Evolutionary conservation across 140 eudicot genomes (phyloP), one percentile per base, ranked within the genome.

Genomic region (Oenanthe javanica): DNA sequence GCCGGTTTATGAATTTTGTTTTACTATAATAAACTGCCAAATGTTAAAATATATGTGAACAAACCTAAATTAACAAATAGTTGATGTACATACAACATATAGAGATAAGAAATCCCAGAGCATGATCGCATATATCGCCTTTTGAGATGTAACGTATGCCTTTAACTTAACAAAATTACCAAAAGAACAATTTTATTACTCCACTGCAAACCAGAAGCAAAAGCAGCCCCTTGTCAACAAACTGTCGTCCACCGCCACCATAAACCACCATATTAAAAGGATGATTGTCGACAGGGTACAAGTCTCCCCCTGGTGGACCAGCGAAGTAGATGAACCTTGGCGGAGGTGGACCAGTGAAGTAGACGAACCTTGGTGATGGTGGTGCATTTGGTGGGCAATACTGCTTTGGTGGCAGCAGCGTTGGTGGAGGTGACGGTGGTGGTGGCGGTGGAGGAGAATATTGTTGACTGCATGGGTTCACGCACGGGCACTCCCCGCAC

Each of bases 401-500:
- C 63, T 47, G 78, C n/a, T 14, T 48, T 47, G 78, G 59, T 31
- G 78, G 78, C 5, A 31, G 78, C 9, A 31, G 52, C 11, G 85
- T 48, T 49, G 81, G 81, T 2, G 80, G 80, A 12, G 80, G 80
- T n/a, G 67, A 31, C 0, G 69, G 69, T n/a, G 69, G 69, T 9
- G 67, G 67, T 7, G 67, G 67, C 21, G 80, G 78, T 4, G 82
- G 85, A 4, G 85, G 78, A 9, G 84, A 55, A 18, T 9, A 74
- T 73, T 43, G 81, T 49, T 67, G 81, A 50, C 51, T 47, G 78
- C 88, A 85, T 31, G 83, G 85, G 50, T 78, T 85, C 43, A 43
- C 81, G 38, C 88, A 85, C 1, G 88, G 85, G 55, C 88, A 85
- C 61, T 75, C 85, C 64, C 85, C 85, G 63, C 88, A 85, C 49